Conservation (phyloP, 345 rosid genomes). For the Acer negundo region DNA sequence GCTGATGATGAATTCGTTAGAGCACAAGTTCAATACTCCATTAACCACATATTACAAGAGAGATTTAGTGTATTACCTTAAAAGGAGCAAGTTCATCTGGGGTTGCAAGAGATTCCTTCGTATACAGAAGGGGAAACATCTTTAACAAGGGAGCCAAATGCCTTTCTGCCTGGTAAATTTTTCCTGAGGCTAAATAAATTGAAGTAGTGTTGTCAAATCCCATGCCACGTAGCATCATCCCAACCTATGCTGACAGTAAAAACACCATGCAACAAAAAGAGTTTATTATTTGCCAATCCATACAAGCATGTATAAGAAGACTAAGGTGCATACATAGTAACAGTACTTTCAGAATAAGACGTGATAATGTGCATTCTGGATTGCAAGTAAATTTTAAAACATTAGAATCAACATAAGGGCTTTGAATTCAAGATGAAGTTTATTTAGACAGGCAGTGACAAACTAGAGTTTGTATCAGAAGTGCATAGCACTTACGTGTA, state of each 20-base stretch:
- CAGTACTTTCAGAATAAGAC: background rate
- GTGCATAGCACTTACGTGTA: background rate
- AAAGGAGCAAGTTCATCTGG: slow-evolving; percentile 85
- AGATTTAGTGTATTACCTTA: slow-evolving; percentile 43
- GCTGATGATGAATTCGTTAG: slow-evolving; percentile 12
- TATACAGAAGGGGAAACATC: slow-evolving; percentile 88
- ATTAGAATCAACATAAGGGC: background rate
- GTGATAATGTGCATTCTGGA: background rate
- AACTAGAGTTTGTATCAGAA: slow-evolving; percentile 1
- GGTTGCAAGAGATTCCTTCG: slow-evolving; percentile 88
- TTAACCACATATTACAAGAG: slow-evolving; percentile 8
- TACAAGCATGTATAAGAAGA: background rate
- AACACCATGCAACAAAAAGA: slow-evolving; percentile 22
- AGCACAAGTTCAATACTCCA: background rate
- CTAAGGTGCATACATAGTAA: background rate
- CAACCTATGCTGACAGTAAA: slow-evolving; percentile 81
- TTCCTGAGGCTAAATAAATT: slow-evolving; percentile 85
- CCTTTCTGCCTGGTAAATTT: slow-evolving; percentile 64
- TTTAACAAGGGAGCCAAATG: slow-evolving; percentile 66
- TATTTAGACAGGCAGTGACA: slow-evolving; percentile 1
- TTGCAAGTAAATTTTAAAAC: background rate
- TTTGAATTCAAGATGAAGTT: background rate
- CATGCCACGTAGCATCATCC: slow-evolving; percentile 96
- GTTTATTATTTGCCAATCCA: slow-evolving; percentile 23
- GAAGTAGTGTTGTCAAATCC: slow-evolving; percentile 88